These are phyloP conservation scores for Biscogniauxia marginata DNA, from an alignment of 2,329 filamentous ascomycete genomes.

Conservation along the genomic window DNA sequence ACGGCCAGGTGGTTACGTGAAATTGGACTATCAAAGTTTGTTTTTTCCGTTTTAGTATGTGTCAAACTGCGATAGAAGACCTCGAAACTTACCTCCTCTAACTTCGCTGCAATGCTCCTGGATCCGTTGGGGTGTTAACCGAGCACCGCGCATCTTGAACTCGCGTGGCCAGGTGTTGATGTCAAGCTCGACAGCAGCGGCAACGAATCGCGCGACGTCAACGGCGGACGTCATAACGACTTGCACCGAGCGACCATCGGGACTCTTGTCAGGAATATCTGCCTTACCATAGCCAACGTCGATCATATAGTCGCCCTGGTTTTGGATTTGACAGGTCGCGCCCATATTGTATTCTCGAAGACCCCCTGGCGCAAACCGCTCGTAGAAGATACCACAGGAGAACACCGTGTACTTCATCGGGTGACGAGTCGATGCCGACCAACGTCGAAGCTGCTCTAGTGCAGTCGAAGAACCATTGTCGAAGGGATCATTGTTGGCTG, in stretches of 20 bases:
- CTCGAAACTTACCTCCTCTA: conserved; percentile 45
- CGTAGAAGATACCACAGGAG: conserved; percentile 73
- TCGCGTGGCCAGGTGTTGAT: conserved; percentile 64
- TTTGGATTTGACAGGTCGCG: conserved; percentile 48
- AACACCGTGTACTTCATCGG: conserved; percentile 69
- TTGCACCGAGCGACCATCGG: conserved; percentile 47
- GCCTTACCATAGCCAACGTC: conserved; percentile 58
- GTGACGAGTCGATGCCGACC: conserved; percentile 42
- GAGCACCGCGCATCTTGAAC: conserved; percentile 67
- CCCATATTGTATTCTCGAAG: conserved; percentile 61
- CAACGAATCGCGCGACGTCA: conserved; percentile 70
- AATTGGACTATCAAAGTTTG: conserved; percentile 21
- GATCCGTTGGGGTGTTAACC: conserved; percentile 59
- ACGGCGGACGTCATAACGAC: conserved; percentile 68
- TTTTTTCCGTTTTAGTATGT: conserved; percentile 15
- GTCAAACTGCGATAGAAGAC: conserved; percentile 5
- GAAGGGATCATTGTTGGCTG: conserved; percentile 50
- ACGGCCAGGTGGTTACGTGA: conserved; percentile 36
- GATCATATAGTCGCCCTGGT: conserved; percentile 65
- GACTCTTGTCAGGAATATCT: conserved; percentile 57
- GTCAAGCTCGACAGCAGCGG: conserved; percentile 64
- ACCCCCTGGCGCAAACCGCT: conserved; percentile 68
- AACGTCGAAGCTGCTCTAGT: conserved; percentile 47
- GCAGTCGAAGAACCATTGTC: conserved; percentile 61
- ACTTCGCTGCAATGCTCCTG: conserved; percentile 48